These are phyloP conservation scores for Candida sanyaensis DNA, from an alignment of 1,139 yeast genomes.

Conservation along the genomic window DNA sequence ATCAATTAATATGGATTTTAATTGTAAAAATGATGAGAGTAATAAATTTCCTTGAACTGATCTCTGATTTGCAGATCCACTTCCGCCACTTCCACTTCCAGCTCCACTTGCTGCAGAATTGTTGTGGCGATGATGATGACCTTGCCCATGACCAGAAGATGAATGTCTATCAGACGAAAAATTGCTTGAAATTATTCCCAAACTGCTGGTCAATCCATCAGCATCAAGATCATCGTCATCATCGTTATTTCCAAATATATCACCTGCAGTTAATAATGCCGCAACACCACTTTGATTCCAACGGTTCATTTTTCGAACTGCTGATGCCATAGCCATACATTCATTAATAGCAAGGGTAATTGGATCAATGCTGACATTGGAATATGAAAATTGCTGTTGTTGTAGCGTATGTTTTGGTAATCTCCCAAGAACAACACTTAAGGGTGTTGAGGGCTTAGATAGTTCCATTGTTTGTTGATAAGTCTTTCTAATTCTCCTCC, in stretches of 20 bases:
- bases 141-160: background rate
- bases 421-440: slow-evolving; percentile 2
- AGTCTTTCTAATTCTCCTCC: background rate
- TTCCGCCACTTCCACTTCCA: slow-evolving; percentile 13
- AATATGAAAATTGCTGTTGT: background rate
- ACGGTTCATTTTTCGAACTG: slow-evolving; percentile 85
- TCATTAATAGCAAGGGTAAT: slow-evolving; percentile 85
- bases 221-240: slow-evolving; percentile 24
- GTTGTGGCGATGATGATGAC: slow-evolving; percentile 1
- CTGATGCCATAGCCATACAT: slow-evolving; percentile 82
- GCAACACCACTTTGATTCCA: slow-evolving; percentile 89
- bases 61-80: slow-evolving; percentile 10
- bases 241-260: slow-evolving; percentile 28
- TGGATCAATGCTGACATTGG: slow-evolving; percentile 60
- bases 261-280: slow-evolving; percentile 72
- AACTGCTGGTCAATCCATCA: slow-evolving; percentile 28
- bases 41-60: slow-evolving; percentile 54
- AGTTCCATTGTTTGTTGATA: slow-evolving; percentile 1
- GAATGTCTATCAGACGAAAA: background rate
- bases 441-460: slow-evolving; percentile 5
- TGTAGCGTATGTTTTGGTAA: background rate
- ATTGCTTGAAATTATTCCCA: slow-evolving; percentile 23
- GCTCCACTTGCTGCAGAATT: background rate
- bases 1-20: slow-evolving; percentile 69
- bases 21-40: slow-evolving; percentile 76